A percentile compares a stretch with the other conserved stretches of the same genome.
Evolutionary conservation across 441 rosid genomes (phyloP).

Genomic region (Hura crepitans): DNA sequence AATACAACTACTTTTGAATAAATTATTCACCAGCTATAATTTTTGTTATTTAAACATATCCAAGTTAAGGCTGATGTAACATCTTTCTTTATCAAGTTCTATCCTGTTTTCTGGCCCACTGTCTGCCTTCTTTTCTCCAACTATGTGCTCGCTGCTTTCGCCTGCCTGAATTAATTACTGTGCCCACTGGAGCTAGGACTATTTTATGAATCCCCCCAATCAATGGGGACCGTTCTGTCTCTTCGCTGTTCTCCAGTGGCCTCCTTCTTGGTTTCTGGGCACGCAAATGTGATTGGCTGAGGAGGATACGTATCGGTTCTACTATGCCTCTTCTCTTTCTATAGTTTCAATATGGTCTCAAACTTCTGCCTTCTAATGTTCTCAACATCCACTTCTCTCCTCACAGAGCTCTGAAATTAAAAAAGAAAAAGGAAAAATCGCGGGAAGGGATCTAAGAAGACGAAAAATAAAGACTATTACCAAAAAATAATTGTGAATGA

Average conservation of each 20-base stretch:
- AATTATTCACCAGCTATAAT: too few species aligned
- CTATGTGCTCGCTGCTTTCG: conserved; percentile 31
- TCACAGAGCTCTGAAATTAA: conserved; percentile 32
- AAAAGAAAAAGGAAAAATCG: background rate
- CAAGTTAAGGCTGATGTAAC: background rate
- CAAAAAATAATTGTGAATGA: background rate
- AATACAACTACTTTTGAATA: background rate
- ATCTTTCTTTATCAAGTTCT: conserved; percentile 20
- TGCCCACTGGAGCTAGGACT: conserved; percentile 32
- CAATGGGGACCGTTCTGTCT: conserved; percentile 21
- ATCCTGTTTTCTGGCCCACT: conserved; percentile 44
- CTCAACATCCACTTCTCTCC: conserved; percentile 34
- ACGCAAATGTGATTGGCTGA: conserved; percentile 29
- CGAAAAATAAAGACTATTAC: background rate
- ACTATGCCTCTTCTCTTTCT: conserved; percentile 66
- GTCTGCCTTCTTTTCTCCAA: conserved; percentile 31
- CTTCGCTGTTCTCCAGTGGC: conserved; percentile 21
- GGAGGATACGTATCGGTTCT: conserved; percentile 75
- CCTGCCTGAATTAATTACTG: conserved; percentile 24
- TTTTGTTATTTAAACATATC: background rate
- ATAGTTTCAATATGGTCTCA: conserved; percentile 50
- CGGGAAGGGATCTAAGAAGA: background rate
- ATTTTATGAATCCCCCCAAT: conserved; percentile 34
- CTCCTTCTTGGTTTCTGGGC: conserved; percentile 29
- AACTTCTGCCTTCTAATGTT: conserved; percentile 57